A percentile compares a stretch with the other conserved stretches of the same genome.
phyloP scores from a whole-genome alignment of 2,329 filamentous ascomycete genomes.

The Botrytis medusae region DNA sequence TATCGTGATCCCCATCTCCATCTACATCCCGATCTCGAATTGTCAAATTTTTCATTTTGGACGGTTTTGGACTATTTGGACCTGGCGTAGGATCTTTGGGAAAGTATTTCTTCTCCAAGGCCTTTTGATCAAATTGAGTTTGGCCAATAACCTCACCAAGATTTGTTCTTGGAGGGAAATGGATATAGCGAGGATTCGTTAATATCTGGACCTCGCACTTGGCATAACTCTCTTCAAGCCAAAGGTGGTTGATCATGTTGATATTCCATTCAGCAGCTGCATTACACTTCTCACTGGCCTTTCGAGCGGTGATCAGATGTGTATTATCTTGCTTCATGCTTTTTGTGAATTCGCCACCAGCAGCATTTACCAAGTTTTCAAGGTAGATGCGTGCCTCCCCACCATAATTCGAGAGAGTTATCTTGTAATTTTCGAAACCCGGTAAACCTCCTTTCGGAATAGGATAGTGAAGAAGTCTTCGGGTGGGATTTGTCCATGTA shows the following conservation, averaged over 20 bases:
- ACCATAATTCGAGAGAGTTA: constrained; percentile 94
- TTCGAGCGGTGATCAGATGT: constrained; percentile 88
- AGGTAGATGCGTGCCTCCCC: constrained; percentile 92
- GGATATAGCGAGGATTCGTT: constrained; percentile 73
- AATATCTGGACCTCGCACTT: constrained; percentile 75
- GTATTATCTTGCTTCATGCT: constrained; percentile 95
- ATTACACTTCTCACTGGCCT: constrained; percentile 86
- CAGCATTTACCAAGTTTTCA: constrained; percentile 82
- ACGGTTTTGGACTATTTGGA: constrained; percentile 49
- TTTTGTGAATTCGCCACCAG: constrained; percentile 88
- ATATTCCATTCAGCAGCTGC: constrained; percentile 93
- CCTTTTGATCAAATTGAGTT: constrained; percentile 69
- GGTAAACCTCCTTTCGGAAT: constrained; percentile 73
- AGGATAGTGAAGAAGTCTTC: constrained; percentile 86
- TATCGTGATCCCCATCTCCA: constrained; percentile 42
- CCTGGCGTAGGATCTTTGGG: constrained; percentile 43
- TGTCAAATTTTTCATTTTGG: constrained; percentile 46
- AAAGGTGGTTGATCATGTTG: constrained; percentile 87
- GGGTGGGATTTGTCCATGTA: constrained; percentile 81
- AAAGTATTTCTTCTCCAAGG: constrained; percentile 66
- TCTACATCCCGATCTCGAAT: constrained; percentile 38
- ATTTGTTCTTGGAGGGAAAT: constrained; percentile 88
- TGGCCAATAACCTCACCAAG: constrained; percentile 90
- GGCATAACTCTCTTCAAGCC: constrained; percentile 96
- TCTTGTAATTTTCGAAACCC: constrained; percentile 72